Conservation (phyloP, 306 rosid species). For the Begonia peltatifolia region DNA sequence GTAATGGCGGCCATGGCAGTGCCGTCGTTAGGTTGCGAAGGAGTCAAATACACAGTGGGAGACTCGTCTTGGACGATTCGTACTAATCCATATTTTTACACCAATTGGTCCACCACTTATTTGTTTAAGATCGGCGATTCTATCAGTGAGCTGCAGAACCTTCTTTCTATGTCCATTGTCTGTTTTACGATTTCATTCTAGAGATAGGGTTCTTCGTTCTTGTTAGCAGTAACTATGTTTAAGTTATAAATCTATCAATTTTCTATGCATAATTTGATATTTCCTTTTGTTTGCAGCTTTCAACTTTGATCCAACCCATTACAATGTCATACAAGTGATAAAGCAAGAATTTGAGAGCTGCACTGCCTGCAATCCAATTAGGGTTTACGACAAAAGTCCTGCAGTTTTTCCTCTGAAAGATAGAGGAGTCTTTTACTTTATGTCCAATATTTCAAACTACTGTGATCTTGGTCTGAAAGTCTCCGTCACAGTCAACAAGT, state of each 20-base stretch:
- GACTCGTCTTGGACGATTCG: slow-evolving; percentile 23
- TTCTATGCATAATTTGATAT: not conserved
- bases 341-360: slow-evolving; percentile 28
- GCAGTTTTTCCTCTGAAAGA: slow-evolving; percentile 11
- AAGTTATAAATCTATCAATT: not conserved
- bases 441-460: slow-evolving; percentile 24
- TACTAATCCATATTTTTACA: slow-evolving; percentile 4
- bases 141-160: slow-evolving; percentile 9
- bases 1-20: not conserved
- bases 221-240: not conserved
- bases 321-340: slow-evolving; percentile 27
- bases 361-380: slow-evolving; percentile 20
- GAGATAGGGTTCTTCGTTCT: not conserved
- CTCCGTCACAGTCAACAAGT: slow-evolving; percentile 17
- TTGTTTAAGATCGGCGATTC: slow-evolving; percentile 28
- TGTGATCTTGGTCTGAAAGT: slow-evolving; percentile 25
- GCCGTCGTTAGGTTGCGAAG: slow-evolving; percentile 13
- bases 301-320: slow-evolving; percentile 17
- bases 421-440: slow-evolving; percentile 21
- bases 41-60: slow-evolving; percentile 19
- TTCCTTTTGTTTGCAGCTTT: slow-evolving; percentile 15
- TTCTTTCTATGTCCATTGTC: not conserved
- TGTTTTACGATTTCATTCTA: not conserved
- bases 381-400: slow-evolving; percentile 15
- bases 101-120: slow-evolving; percentile 23